A percentile compares a stretch with the other conserved stretches of the same genome.
phyloP scores from a whole-genome alignment of 768 basidiomycete genomes.

The Kockovaella imperatae region DNA sequence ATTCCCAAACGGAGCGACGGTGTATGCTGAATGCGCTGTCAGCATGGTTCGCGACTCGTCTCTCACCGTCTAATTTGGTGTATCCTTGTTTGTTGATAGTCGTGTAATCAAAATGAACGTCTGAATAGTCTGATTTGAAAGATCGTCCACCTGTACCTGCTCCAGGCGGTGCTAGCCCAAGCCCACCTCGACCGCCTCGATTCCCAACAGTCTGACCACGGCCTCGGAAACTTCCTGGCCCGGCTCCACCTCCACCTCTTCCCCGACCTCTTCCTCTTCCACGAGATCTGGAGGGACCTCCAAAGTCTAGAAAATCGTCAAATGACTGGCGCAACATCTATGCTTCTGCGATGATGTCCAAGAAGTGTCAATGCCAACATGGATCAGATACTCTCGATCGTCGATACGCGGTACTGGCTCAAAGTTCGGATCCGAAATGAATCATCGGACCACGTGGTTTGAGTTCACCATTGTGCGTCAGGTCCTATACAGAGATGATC shows the following conservation, averaged over 20 bases:
- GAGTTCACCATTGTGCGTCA: too few species aligned
- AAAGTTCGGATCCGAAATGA: too few species aligned
- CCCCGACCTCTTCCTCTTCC: conserved; percentile 23
- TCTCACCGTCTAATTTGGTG: conserved; percentile 33
- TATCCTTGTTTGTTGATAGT: conserved; percentile 29
- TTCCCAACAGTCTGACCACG: conserved; percentile 3
- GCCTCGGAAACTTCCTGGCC: conserved; percentile 1
- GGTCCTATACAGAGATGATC: too few species aligned
- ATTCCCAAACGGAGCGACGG: conserved; percentile 21
- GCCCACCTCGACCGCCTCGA: conserved; percentile 13
- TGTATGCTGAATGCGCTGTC: conserved; percentile 15
- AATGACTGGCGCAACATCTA: conserved; percentile 13
- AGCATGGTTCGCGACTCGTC: neutral
- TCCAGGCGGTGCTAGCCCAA: neutral
- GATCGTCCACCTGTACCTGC: conserved; percentile 11
- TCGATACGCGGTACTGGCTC: too few species aligned
- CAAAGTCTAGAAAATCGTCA: conserved; percentile 27
- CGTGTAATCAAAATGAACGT: conserved; percentile 29
- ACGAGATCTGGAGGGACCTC: conserved; percentile 17
- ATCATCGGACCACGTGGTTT: too few species aligned
- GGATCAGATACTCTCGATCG: too few species aligned
- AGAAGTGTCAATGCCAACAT: too few species aligned
- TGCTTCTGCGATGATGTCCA: neutral
- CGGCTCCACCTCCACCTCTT: conserved; percentile 14
- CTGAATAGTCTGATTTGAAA: conserved; percentile 26